These are phyloP conservation scores for Linum tenue DNA, from an alignment of 345 rosid species.

Conservation along the genomic window DNA sequence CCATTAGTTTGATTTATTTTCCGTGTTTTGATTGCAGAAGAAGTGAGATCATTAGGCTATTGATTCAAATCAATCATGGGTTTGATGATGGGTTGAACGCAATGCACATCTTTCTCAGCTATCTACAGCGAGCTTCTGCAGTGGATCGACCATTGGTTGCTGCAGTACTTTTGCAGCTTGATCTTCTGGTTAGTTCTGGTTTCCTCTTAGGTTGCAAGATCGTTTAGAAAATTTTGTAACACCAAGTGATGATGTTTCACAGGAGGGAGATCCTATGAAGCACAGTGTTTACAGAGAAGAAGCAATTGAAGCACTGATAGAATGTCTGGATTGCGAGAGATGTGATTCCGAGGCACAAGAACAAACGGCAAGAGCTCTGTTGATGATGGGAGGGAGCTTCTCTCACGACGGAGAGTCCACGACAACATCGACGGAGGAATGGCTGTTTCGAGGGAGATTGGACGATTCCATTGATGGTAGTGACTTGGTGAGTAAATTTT, in stretches of 20 bases:
- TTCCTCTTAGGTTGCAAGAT: not conserved
- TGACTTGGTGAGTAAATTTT: slow-evolving; percentile 25
- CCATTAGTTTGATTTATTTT: not conserved
- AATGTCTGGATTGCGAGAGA: slow-evolving; percentile 30
- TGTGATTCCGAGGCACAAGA: slow-evolving; percentile 35
- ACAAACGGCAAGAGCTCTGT: slow-evolving; percentile 43
- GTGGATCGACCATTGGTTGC: slow-evolving; percentile 49
- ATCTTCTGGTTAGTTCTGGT: slow-evolving; percentile 40
- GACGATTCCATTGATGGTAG: slow-evolving; percentile 10
- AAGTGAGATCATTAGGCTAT: slow-evolving; percentile 26
- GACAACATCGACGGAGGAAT: slow-evolving; percentile 17
- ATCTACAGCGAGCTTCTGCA: slow-evolving; percentile 35
- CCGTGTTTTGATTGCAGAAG: slow-evolving; percentile 30
- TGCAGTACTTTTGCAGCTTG: slow-evolving; percentile 48
- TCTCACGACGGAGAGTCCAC: slow-evolving; percentile 25
- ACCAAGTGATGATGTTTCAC: slow-evolving; percentile 20
- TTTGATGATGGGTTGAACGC: slow-evolving; percentile 42
- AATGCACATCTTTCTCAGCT: slow-evolving; percentile 41
- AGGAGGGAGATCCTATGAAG: slow-evolving; percentile 46
- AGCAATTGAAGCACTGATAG: slow-evolving; percentile 43
- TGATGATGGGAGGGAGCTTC: slow-evolving; percentile 43
- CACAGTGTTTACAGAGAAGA: slow-evolving; percentile 52
- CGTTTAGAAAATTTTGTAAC: slow-evolving; percentile 9
- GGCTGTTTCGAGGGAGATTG: slow-evolving; percentile 31
- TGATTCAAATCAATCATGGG: slow-evolving; percentile 30